Conservation (phyloP, 1,284 basidiomycete genomes). For the Earliella scabrosa region DNA sequence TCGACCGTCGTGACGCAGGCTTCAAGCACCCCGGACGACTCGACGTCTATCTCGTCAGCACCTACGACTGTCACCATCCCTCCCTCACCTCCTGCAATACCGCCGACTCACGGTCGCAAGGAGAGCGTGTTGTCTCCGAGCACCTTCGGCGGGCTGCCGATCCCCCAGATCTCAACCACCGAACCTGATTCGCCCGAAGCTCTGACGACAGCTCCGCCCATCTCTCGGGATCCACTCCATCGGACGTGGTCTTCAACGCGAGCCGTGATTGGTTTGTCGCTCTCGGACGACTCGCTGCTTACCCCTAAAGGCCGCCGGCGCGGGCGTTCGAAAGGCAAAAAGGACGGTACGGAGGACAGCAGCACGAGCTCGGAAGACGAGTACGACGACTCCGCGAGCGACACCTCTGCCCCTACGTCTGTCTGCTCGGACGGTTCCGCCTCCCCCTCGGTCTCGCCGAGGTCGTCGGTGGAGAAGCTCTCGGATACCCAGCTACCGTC, state of each 20-base stretch:
- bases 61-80: constrained; percentile 32
- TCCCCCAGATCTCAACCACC: constrained; percentile 60
- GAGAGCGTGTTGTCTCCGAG: constrained; percentile 11
- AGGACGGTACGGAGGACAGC: constrained; percentile 29
- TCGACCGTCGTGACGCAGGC: constrained; percentile 26
- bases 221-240: background rate
- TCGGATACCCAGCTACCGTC: constrained; percentile 19
- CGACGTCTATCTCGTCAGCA: constrained; percentile 32
- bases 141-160: constrained; percentile 44
- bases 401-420: constrained; percentile 35
- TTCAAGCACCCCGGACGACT: constrained; percentile 27
- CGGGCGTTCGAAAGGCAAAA: constrained; percentile 9
- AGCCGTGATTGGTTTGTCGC: constrained; percentile 16
- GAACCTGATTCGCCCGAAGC: constrained; percentile 43
- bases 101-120: constrained; percentile 3
- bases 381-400: constrained; percentile 34
- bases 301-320: constrained; percentile 33
- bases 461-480: constrained; percentile 33
- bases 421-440: constrained; percentile 36
- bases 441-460: constrained; percentile 43
- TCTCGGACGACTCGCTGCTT: constrained; percentile 29
- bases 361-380: constrained; percentile 50
- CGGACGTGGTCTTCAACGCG: constrained; percentile 15
- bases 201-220: constrained; percentile 8
- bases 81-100: background rate